Evolutionary conservation across 1,284 basidiomycete species (phyloP).

Genomic region (Boletus sp.): DNA sequence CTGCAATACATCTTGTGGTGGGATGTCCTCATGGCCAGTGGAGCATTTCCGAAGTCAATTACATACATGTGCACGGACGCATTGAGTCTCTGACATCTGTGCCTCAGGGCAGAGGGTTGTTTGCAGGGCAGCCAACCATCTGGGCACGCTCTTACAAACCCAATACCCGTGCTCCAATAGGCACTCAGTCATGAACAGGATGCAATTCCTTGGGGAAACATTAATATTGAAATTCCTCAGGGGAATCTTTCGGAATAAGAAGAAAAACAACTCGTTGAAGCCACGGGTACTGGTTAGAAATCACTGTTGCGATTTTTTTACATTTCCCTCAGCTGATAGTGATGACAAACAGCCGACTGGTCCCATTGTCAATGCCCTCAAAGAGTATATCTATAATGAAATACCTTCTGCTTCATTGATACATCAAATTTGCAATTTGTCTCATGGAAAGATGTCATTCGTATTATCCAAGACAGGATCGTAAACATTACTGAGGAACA

Average conservation of each 20-base stretch:
- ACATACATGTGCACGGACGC: no score
- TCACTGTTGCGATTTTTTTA: not conserved
- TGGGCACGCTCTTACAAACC: no score
- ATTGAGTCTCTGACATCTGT: no score
- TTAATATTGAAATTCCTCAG: no score
- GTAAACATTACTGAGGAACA: not conserved
- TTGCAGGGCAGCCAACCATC: no score
- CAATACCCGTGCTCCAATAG: not conserved
- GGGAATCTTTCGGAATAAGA: not conserved
- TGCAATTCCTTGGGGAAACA: not conserved
- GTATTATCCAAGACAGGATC: not conserved
- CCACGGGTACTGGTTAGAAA: not conserved
- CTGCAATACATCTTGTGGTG: not conserved
- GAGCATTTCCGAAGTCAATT: no score
- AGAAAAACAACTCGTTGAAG: not conserved
- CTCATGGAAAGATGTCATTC: not conserved
- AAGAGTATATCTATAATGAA: slow-evolving; percentile 11
- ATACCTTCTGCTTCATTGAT: slow-evolving; percentile 15
- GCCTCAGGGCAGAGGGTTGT: no score
- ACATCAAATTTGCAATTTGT: slow-evolving; percentile 11
- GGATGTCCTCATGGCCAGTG: no score
- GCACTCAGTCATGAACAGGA: not conserved
- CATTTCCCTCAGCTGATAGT: not conserved
- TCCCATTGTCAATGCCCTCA: slow-evolving; percentile 2
- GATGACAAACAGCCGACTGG: not conserved